Base-by-base conservation (phyloP, 2,329 filamentous ascomycete genomes). In the Ceratocystis papillata region DNA sequence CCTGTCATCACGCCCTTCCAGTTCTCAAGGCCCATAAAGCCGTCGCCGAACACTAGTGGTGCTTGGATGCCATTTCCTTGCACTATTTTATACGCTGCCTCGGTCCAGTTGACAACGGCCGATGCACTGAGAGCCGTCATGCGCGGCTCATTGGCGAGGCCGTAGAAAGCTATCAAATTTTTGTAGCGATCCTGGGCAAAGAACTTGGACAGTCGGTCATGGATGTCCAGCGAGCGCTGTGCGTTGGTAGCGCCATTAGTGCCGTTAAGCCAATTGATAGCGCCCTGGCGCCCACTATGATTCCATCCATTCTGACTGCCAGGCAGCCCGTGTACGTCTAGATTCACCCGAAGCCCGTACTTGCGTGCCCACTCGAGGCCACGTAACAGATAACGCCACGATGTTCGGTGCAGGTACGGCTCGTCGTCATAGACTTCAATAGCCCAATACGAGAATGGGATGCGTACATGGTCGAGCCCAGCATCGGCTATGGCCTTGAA, bases 281-380 rank as follows among this genome's bases (percentile, higher is more conserved):
- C 68, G 0, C 94, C 93, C 73, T 88, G 87, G 8, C 86, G 84
- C 0, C 94, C 94, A 70, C 89, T 95, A 75, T 99, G 94, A 72
- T 96, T 96, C 93, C 93, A 97, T 1, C 94, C 94, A 72, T 99
- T 99, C 73, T 97, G 94, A 68, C 88, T 93, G 0, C 94, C 94
- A 0, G 93, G 93, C 0, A 94, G 79, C n/a, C 83, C 91, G 76
- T 99, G 94, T 3, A 96, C 78, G 74, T 99, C 94, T 3, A 99
- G 83, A 69, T 97, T 97, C 50, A 99, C 85, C 1, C 94, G 87
- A 3, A 99, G 79, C 0, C 94, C 94, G 74, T 96, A 88, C 73
- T 95, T 92, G 30, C 94, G 87, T 57, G 89, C 90, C 82, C 90
- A 99, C 75, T 99, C 94, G 70, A 99, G 96, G 8, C 82, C 90